Evolutionary conservation across 2,329 filamentous ascomycete species (phyloP).

Genomic region (Emydomyces testavorans): DNA sequence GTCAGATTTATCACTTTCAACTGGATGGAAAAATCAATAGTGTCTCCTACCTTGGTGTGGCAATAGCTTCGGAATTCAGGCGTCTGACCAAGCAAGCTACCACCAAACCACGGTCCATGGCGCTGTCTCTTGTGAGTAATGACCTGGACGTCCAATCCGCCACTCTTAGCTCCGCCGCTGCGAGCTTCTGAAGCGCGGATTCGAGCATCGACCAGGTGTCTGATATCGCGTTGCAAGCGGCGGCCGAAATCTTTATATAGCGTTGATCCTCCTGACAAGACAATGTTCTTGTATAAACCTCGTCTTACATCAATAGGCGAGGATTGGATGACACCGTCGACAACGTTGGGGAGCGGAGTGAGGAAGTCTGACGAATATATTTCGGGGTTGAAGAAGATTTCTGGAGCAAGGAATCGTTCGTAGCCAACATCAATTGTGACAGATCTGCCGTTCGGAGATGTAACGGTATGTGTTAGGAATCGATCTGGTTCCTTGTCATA

Average conservation of each 20-base stretch:
- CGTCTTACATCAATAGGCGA: slow-evolving; percentile 95
- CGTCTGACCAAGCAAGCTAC: slow-evolving; percentile 89
- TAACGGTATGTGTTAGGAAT: slow-evolving; percentile 81
- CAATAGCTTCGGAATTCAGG: slow-evolving; percentile 98
- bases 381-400: slow-evolving; percentile 99
- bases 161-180: slow-evolving; percentile 84
- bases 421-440: slow-evolving; percentile 88
- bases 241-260: slow-evolving; percentile 98
- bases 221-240: slow-evolving; percentile 90
- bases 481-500: slow-evolving; percentile 88
- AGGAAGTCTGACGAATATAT: slow-evolving; percentile 99
- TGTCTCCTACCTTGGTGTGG: slow-evolving; percentile 65
- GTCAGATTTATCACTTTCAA: slow-evolving; percentile 1
- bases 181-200: slow-evolving; percentile 85
- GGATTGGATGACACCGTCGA: slow-evolving; percentile 93
- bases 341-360: slow-evolving; percentile 84
- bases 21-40: slow-evolving; percentile 1
- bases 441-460: slow-evolving; percentile 71
- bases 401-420: slow-evolving; percentile 92
- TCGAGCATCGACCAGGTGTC: slow-evolving; percentile 83
- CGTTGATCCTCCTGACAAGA: slow-evolving; percentile 90
- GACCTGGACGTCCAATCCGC: slow-evolving; percentile 90
- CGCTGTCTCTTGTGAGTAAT: slow-evolving; percentile 95
- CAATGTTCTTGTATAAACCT: slow-evolving; percentile 99
- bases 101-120: slow-evolving; percentile 97